A percentile compares a stretch with the other conserved stretches of the same genome.
These are phyloP conservation scores for Ramaria rubella DNA, from an alignment of 768 basidiomycete species.

Conservation along the genomic window DNA sequence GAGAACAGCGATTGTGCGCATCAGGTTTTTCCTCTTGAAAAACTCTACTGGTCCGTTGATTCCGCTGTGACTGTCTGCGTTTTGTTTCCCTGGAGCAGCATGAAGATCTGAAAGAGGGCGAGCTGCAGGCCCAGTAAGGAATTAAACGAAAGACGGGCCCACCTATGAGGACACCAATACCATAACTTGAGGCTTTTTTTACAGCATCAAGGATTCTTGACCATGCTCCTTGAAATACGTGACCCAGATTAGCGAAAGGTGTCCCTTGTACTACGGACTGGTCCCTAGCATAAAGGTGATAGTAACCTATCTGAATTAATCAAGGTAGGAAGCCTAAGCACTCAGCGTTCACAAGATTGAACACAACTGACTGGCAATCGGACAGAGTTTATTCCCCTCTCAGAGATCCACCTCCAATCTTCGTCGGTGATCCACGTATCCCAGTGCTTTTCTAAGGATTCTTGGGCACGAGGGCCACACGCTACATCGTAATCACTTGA, in stretches of 20 bases:
- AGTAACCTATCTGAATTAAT: conserved; percentile 56
- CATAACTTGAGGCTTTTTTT: conserved; percentile 44
- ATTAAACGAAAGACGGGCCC: conserved; percentile 12
- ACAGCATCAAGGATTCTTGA: conserved; percentile 52
- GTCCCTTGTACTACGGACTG: conserved; percentile 54
- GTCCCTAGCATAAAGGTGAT: conserved; percentile 59
- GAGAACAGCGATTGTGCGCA: conserved; percentile 44
- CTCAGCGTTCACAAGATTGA: not conserved
- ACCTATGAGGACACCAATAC: conserved; percentile 74
- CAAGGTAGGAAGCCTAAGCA: not conserved
- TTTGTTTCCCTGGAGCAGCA: conserved; percentile 71
- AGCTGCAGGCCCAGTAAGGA: not conserved
- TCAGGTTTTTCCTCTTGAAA: conserved; percentile 35
- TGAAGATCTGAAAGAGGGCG: conserved; percentile 49
- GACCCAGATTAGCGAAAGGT: conserved; percentile 48
- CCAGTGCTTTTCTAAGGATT: conserved; percentile 41
- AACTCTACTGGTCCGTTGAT: conserved; percentile 46
- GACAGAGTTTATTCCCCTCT: conserved; percentile 52
- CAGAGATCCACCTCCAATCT: conserved; percentile 51
- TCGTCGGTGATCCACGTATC: conserved; percentile 46
- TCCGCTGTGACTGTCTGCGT: conserved; percentile 59
- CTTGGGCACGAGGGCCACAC: conserved; percentile 39
- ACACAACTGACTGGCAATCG: conserved; percentile 46
- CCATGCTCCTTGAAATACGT: conserved; percentile 64
- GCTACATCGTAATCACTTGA: conserved; percentile 59